Conservation (phyloP, 805 yeast species). For the Teunomyces panamensis region DNA sequence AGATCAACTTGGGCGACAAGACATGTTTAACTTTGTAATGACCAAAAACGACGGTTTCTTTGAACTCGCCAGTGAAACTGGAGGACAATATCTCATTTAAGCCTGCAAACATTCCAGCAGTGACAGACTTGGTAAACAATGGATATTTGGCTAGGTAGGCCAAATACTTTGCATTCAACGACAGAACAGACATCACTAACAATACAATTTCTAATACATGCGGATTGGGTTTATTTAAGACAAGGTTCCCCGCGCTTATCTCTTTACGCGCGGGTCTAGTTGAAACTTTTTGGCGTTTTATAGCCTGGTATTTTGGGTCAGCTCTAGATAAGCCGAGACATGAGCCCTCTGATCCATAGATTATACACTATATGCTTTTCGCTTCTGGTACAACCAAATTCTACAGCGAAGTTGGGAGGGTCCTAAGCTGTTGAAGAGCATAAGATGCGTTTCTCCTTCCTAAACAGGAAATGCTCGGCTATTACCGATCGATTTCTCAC, state of each 20-base stretch:
- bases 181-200: slow-evolving; percentile 7
- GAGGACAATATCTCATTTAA: slow-evolving; percentile 60
- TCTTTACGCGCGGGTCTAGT: background rate
- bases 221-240: background rate
- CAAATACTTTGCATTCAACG: slow-evolving; percentile 33
- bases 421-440: too few species aligned
- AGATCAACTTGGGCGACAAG: slow-evolving; percentile 43
- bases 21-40: slow-evolving; percentile 34
- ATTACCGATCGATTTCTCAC: too few species aligned
- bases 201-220: background rate
- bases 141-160: slow-evolving; percentile 46
- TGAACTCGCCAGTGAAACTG: slow-evolving; percentile 44
- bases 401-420: too few species aligned
- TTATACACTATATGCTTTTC: too few species aligned
- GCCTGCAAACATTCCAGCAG: slow-evolving; percentile 53
- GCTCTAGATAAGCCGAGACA: background rate
- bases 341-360: too few species aligned
- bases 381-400: too few species aligned
- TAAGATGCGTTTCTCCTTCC: too few species aligned
- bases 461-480: too few species aligned
- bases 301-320: background rate
- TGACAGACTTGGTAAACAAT: slow-evolving; percentile 54
- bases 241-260: background rate
- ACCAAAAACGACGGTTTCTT: slow-evolving; percentile 14
- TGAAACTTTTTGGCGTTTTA: background rate